Evolutionary conservation across 257 asterid species (phyloP).

Genomic region (Rauvolfia tetraphylla): DNA sequence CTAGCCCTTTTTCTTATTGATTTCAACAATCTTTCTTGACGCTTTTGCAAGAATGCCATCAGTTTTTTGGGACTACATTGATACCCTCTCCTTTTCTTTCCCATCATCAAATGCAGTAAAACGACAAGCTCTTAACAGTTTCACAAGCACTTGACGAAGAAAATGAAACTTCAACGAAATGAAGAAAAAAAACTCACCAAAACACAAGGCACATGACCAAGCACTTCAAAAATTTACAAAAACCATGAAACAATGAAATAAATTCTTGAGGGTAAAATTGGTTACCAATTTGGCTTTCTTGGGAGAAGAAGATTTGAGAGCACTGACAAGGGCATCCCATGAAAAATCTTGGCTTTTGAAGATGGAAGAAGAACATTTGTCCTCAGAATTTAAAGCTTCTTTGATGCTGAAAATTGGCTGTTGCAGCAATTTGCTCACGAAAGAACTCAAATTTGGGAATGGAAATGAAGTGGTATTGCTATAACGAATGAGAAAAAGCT

Average conservation of each 20-base stretch:
- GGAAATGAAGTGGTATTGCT: not conserved
- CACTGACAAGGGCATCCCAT: constrained; percentile 31
- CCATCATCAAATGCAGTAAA: not conserved
- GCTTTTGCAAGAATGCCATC: not conserved
- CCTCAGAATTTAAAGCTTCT: constrained; percentile 40
- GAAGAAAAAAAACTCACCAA: not conserved
- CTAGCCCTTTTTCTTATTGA: not conserved
- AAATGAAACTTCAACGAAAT: not conserved
- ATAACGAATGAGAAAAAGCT: not conserved
- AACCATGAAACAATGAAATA: not conserved
- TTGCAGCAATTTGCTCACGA: constrained; percentile 19
- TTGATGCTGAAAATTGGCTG: constrained; percentile 39
- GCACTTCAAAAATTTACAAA: not conserved
- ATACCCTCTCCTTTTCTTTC: not conserved
- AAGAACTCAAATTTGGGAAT: not conserved
- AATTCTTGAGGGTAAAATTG: not conserved
- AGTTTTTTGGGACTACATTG: not conserved
- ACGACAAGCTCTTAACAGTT: not conserved
- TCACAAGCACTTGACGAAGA: not conserved
- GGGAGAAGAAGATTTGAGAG: constrained; percentile 40
- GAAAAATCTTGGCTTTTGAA: constrained; percentile 37
- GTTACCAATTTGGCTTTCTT: constrained; percentile 52
- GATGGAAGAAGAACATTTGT: constrained; percentile 8
- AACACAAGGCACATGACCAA: not conserved
- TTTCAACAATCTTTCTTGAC: not conserved